phyloP scores from a whole-genome alignment of 2,329 filamentous ascomycete species.

The Penicillium sp. region DNA sequence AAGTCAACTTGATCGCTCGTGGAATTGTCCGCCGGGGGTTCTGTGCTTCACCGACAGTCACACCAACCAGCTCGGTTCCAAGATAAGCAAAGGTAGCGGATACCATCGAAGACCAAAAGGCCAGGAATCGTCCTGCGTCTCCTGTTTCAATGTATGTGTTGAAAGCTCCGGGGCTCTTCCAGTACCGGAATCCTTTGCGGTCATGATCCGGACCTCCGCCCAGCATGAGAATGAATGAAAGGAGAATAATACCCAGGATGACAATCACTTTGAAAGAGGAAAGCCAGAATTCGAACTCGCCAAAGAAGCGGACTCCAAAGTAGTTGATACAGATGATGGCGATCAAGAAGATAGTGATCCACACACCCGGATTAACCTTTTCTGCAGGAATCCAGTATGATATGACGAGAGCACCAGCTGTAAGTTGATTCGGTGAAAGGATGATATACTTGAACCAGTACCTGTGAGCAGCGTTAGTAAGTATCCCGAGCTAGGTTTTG shows the following conservation, averaged over 20 bases:
- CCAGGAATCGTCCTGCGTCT: constrained; percentile 56
- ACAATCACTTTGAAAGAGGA: constrained; percentile 68
- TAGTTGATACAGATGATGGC: constrained; percentile 66
- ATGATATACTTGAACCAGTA: constrained; percentile 79
- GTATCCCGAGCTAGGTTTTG: neutral
- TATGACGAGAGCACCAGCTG: constrained; percentile 75
- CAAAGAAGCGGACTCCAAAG: constrained; percentile 68
- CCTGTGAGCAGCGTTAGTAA: constrained; percentile 19
- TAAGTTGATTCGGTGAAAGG: constrained; percentile 80
- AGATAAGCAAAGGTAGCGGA: constrained; percentile 78
- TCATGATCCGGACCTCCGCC: constrained; percentile 66
- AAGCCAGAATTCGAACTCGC: constrained; percentile 64
- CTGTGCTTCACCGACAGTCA: constrained; percentile 76
- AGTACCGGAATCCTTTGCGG: constrained; percentile 66
- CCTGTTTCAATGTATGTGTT: constrained; percentile 48
- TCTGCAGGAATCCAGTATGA: constrained; percentile 71
- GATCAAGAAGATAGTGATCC: constrained; percentile 70
- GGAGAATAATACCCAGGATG: constrained; percentile 65
- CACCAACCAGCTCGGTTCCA: constrained; percentile 73
- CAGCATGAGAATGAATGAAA: constrained; percentile 62
- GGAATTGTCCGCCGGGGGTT: constrained; percentile 77
- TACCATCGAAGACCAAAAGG: constrained; percentile 70
- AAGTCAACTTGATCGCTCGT: constrained; percentile 75
- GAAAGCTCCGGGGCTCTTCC: constrained; percentile 63
- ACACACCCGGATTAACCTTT: constrained; percentile 73